phyloP scores from a whole-genome alignment of 2,329 filamentous ascomycete species.

The Lasiodiplodia sp. region DNA sequence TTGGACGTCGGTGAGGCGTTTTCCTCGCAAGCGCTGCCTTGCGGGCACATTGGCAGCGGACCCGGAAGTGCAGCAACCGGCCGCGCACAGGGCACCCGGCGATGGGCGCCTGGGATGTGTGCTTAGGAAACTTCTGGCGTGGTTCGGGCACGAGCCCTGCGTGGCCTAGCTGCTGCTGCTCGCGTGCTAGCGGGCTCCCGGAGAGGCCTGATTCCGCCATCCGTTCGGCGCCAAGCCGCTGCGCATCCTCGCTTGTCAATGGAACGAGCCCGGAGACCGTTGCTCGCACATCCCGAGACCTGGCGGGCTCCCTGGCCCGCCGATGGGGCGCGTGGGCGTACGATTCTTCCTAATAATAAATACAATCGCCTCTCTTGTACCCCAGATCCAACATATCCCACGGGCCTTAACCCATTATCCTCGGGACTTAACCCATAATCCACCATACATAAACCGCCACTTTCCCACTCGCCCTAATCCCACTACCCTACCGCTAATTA shows the following conservation, averaged over 20 bases:
- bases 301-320: constrained; percentile 16
- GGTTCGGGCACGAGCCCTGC: not conserved
- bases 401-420: not conserved
- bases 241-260: constrained; percentile 10
- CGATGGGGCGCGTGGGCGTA: not conserved
- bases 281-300: constrained; percentile 14
- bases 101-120: constrained; percentile 1
- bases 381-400: constrained; percentile 11
- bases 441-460: not conserved
- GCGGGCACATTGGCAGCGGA: not conserved
- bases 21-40: constrained; percentile 16
- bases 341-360: constrained; percentile 18
- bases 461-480: not conserved
- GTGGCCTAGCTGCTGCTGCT: not conserved
- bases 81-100: not conserved
- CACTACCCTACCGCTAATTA: not conserved
- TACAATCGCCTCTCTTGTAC: constrained; percentile 20
- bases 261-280: not conserved
- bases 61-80: constrained; percentile 5
- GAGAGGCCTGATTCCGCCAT: constrained; percentile 19
- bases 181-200: constrained; percentile 1
- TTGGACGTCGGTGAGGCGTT: constrained; percentile 14
- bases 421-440: not conserved
- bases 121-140: constrained; percentile 18
- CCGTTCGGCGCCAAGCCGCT: constrained; percentile 12